Conservation (phyloP, 2,329 filamentous ascomycete genomes). For the Pyrenochaeta sp. region DNA sequence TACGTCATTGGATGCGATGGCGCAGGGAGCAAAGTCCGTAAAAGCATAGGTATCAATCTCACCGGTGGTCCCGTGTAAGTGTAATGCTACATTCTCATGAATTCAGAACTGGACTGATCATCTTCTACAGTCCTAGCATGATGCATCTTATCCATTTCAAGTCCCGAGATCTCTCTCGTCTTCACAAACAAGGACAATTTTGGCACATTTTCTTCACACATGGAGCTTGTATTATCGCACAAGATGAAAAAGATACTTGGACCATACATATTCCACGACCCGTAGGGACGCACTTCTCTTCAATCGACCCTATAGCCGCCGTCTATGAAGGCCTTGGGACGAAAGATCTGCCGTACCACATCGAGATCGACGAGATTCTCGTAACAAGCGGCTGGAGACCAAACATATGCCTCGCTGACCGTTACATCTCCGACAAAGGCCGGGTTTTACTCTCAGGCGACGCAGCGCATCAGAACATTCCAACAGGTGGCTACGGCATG, state of each 20-base stretch:
- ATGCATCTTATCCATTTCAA: conserved; percentile 43
- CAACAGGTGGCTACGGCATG: conserved; percentile 49
- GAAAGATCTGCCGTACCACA: conserved; percentile 10
- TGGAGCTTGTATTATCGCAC: conserved; percentile 34
- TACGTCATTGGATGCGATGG: conserved; percentile 43
- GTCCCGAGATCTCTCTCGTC: conserved; percentile 33
- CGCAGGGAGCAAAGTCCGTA: conserved; percentile 30
- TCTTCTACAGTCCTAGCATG: conserved; percentile 14
- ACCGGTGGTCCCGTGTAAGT: conserved; percentile 36
- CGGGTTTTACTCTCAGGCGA: conserved; percentile 26
- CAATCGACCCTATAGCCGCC: conserved; percentile 28
- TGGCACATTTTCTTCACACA: conserved; percentile 43
- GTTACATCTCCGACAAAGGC: conserved; percentile 19
- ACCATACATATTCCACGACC: conserved; percentile 37
- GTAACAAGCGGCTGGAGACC: conserved; percentile 40
- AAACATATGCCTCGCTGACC: conserved; percentile 37
- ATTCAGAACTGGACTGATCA: neutral
- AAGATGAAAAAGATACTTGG: conserved; percentile 45
- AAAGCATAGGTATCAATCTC: conserved; percentile 25
- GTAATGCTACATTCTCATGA: neutral
- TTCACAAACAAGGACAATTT: conserved; percentile 35
- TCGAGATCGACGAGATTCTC: conserved; percentile 46
- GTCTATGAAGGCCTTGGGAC: conserved; percentile 34
- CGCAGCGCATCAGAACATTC: conserved; percentile 44
- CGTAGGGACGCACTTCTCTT: conserved; percentile 14